Evolutionary conservation across 2,329 filamentous ascomycete species (phyloP).

Genomic region (Chrysoporthe puriensis): DNA sequence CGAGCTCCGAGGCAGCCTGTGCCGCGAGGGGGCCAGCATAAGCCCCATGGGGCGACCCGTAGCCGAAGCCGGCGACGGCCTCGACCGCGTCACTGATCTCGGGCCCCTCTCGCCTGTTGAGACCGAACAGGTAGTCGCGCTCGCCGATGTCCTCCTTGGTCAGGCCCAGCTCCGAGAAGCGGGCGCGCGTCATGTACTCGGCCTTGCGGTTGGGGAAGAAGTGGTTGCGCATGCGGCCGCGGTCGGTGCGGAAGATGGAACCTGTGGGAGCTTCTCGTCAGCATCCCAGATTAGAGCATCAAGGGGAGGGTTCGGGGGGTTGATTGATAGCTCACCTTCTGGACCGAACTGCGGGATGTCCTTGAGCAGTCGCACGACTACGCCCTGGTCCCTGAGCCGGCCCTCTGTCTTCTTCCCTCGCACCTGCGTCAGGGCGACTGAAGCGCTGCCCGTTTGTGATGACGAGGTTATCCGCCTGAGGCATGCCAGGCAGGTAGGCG

Average conservation of each 20-base stretch:
- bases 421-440: conserved; percentile 37
- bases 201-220: conserved; percentile 40
- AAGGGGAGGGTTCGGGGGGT: conserved; percentile 14
- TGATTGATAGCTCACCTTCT: conserved; percentile 37
- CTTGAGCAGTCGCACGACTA: conserved; percentile 48
- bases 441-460: conserved; percentile 28
- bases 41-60: not conserved
- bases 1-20: not conserved
- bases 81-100: conserved; percentile 25
- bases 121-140: conserved; percentile 37
- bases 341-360: conserved; percentile 45
- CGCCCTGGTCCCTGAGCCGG: conserved; percentile 44
- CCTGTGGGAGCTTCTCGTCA: conserved; percentile 30
- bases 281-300: not conserved
- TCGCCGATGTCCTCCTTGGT: conserved; percentile 36
- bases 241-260: conserved; percentile 39
- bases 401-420: conserved; percentile 43
- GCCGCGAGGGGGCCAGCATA: not conserved
- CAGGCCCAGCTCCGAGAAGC: conserved; percentile 38
- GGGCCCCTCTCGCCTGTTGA: conserved; percentile 16
- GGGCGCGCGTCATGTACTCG: conserved; percentile 41
- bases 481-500: conserved; percentile 35
- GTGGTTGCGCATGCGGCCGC: conserved; percentile 43
- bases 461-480: conserved; percentile 32
- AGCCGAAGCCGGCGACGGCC: conserved; percentile 18